Evolutionary conservation across 495 filamentous ascomycete genomes (phyloP).

Genomic region (Tuber umbilicatum): DNA sequence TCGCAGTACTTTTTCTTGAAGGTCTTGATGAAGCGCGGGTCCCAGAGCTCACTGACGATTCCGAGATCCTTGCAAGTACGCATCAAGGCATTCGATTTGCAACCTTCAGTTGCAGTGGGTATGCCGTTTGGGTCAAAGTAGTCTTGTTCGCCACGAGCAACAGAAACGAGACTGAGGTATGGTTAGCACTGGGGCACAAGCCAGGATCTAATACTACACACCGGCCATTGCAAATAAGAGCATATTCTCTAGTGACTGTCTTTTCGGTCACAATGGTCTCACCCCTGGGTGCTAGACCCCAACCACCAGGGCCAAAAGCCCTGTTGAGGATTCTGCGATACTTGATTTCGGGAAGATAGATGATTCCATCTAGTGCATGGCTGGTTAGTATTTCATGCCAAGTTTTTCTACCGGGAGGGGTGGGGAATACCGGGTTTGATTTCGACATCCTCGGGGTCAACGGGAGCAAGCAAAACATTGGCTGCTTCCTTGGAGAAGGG

Average conservation of each 20-base stretch:
- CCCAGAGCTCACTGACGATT: conserved; percentile 92
- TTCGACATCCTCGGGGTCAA: conserved; percentile 73
- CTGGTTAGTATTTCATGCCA: conserved; percentile 4
- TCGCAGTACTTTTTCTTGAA: conserved; percentile 57
- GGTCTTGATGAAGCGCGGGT: conserved; percentile 78
- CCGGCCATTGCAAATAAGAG: conserved; percentile 82
- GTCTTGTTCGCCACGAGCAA: conserved; percentile 89
- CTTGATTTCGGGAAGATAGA: conserved; percentile 98
- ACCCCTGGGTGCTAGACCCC: conserved; percentile 85
- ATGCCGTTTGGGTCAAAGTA: conserved; percentile 91
- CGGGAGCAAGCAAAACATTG: conserved; percentile 60
- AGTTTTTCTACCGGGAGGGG: not conserved
- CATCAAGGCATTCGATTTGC: conserved; percentile 93
- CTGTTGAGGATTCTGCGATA: conserved; percentile 85
- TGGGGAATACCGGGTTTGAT: conserved; percentile 55
- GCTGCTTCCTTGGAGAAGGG: conserved; percentile 72
- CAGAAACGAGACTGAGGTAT: conserved; percentile 65
- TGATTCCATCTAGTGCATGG: conserved; percentile 67
- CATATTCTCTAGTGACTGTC: conserved; percentile 90
- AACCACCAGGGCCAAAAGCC: conserved; percentile 91
- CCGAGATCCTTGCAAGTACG: conserved; percentile 97
- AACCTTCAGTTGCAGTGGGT: conserved; percentile 93
- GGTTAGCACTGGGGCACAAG: conserved; percentile 2
- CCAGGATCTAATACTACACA: conserved; percentile 46
- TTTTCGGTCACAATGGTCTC: conserved; percentile 85